phyloP scores from a whole-genome alignment of 148 eudicot genomes.

The Chenopodium quinoa region DNA sequence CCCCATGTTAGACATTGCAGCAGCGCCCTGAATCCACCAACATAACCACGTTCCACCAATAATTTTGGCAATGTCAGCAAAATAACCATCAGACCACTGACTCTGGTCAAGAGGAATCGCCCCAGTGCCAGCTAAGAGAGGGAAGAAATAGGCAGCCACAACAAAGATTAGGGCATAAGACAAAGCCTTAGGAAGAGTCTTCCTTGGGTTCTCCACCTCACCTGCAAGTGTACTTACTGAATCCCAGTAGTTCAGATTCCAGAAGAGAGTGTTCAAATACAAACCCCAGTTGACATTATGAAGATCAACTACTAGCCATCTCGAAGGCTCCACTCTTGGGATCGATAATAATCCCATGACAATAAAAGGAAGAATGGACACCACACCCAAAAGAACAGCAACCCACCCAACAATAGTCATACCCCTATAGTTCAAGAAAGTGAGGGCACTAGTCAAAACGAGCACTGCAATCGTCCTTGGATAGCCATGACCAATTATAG shows the following conservation, averaged over 20 bases:
- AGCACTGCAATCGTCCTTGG: constrained; percentile 45
- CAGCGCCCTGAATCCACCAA: constrained; percentile 70
- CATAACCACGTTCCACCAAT: constrained; percentile 65
- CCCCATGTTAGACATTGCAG: constrained; percentile 72
- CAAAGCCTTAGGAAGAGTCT: constrained; percentile 57
- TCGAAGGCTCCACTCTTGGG: constrained; percentile 50
- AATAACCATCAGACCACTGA: constrained; percentile 62
- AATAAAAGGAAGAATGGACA: constrained; percentile 58
- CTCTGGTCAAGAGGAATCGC: constrained; percentile 49
- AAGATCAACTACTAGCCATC: constrained; percentile 55
- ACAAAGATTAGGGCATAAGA: constrained; percentile 55
- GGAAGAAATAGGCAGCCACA: constrained; percentile 56
- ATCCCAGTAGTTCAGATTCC: constrained; percentile 79
- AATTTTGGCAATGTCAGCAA: constrained; percentile 57
- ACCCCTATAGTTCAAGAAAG: constrained; percentile 63
- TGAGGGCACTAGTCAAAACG: constrained; percentile 39
- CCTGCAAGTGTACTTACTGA: constrained; percentile 64
- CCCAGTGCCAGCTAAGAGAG: constrained; percentile 61
- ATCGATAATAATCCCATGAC: constrained; percentile 57
- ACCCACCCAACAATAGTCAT: constrained; percentile 64
- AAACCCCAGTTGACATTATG: constrained; percentile 53
- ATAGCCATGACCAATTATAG: constrained; percentile 44
- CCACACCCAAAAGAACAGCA: constrained; percentile 55
- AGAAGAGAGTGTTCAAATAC: constrained; percentile 62
- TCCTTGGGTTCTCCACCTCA: constrained; percentile 67